Conservation (phyloP, 2,329 filamentous ascomycete genomes). For the Cytospora paraplurivora region DNA sequence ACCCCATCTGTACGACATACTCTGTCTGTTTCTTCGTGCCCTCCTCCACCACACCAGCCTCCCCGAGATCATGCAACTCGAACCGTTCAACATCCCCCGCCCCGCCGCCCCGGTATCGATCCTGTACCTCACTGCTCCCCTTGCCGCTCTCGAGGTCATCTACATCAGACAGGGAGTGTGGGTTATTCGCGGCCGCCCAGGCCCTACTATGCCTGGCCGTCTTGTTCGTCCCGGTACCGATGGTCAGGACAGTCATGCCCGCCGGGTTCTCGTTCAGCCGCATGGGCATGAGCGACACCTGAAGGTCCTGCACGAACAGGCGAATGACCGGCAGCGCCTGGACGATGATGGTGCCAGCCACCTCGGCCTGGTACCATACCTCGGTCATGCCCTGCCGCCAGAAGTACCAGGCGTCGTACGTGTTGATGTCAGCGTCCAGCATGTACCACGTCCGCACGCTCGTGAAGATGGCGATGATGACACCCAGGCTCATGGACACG, state of each 20-base stretch:
- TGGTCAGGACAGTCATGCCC: not conserved
- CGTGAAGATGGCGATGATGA: slow-evolving; percentile 49
- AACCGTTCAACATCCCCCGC: slow-evolving; percentile 9
- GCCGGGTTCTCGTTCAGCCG: slow-evolving; percentile 24
- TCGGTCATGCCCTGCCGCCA: slow-evolving; percentile 50
- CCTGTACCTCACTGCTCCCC: not conserved
- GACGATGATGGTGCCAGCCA: slow-evolving; percentile 57
- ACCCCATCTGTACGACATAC: slow-evolving; percentile 10
- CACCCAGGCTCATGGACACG: slow-evolving; percentile 52
- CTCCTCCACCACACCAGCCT: slow-evolving; percentile 1
- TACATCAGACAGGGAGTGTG: slow-evolving; percentile 19
- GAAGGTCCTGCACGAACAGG: slow-evolving; percentile 47
- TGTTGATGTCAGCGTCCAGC: slow-evolving; percentile 45
- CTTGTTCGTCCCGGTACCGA: slow-evolving; percentile 11
- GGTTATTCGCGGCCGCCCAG: slow-evolving; percentile 20
- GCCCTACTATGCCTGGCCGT: slow-evolving; percentile 17
- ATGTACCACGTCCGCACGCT: slow-evolving; percentile 53
- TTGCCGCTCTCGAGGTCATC: not conserved
- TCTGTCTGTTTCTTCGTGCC: not conserved
- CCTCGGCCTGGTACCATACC: slow-evolving; percentile 54
- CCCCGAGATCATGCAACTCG: slow-evolving; percentile 14
- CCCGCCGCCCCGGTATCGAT: slow-evolving; percentile 13
- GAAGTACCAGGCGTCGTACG: slow-evolving; percentile 47
- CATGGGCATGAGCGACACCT: slow-evolving; percentile 38
- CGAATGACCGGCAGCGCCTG: slow-evolving; percentile 56